These are phyloP conservation scores for Fragaria iinumae DNA, from an alignment of 306 rosid species.

Conservation along the genomic window DNA sequence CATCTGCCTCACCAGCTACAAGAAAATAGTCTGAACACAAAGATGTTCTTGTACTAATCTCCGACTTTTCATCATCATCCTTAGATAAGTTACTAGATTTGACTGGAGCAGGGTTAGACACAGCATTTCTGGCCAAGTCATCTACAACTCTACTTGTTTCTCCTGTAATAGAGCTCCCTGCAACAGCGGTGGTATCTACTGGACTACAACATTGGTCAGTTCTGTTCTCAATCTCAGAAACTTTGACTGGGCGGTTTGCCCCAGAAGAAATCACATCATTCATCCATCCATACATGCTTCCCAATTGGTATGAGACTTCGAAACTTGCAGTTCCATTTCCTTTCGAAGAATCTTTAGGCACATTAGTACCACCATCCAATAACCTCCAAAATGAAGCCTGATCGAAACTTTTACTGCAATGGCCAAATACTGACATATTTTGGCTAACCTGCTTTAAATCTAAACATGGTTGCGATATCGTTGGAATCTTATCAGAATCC, in stretches of 20 bases:
- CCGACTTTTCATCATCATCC: conserved; percentile 27
- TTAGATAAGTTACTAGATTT: conserved; percentile 21
- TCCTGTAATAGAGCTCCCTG: conserved; percentile 29
- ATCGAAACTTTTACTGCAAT: conserved; percentile 32
- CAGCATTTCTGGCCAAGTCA: conserved; percentile 29
- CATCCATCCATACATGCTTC: conserved; percentile 50
- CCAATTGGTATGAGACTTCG: conserved; percentile 40
- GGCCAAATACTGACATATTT: conserved; percentile 46
- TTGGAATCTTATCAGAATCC: conserved; percentile 27
- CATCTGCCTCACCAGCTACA: conserved; percentile 32
- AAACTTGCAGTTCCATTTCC: conserved; percentile 39
- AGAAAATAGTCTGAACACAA: conserved; percentile 55
- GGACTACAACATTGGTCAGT: conserved; percentile 22
- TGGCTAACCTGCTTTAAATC: conserved; percentile 42
- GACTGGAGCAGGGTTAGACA: conserved; percentile 23
- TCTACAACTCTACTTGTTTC: conserved; percentile 29
- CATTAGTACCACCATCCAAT: conserved; percentile 23
- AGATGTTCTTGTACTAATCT: conserved; percentile 33
- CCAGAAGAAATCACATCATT: conserved; percentile 28
- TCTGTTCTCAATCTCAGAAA: conserved; percentile 33
- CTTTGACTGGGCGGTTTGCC: conserved; percentile 27
- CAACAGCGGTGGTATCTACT: conserved; percentile 8
- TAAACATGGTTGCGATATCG: conserved; percentile 32
- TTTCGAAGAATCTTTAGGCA: conserved; percentile 34
- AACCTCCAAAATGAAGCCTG: conserved; percentile 50